A percentile compares a stretch with the other conserved stretches of the same genome.
These are phyloP conservation scores for Botrytis fragariae DNA, from an alignment of 2,329 filamentous ascomycete genomes.

Conservation along the genomic window DNA sequence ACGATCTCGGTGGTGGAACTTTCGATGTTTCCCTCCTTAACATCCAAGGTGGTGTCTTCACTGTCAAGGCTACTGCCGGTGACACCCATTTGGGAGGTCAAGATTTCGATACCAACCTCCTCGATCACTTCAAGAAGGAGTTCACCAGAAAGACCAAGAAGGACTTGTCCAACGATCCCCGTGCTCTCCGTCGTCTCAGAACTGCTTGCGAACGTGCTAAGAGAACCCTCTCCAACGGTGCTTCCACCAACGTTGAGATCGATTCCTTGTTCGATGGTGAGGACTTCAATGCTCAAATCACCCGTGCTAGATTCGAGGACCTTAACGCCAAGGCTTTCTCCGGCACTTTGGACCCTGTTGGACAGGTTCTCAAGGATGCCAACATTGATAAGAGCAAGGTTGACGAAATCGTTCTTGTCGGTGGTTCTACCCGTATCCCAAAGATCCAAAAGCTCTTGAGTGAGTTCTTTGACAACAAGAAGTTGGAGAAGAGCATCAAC, in stretches of 20 bases:
- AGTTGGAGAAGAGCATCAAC: constrained; percentile 99
- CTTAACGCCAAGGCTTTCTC: constrained; percentile 94
- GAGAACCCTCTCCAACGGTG: constrained; percentile 95
- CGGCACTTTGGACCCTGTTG: constrained; percentile 91
- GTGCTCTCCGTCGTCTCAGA: constrained; percentile 91
- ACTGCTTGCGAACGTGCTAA: constrained; percentile 99
- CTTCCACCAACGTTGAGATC: constrained; percentile 97
- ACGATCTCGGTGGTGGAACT: constrained; percentile 99
- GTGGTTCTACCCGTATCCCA: constrained; percentile 98
- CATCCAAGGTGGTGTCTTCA: constrained; percentile 99
- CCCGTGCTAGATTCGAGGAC: constrained; percentile 98
- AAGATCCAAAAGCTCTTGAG: constrained; percentile 98
- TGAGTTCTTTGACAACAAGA: constrained; percentile 99
- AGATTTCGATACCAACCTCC: constrained; percentile 93
- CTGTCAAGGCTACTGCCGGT: constrained; percentile 96
- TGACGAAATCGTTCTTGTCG: constrained; percentile 98
- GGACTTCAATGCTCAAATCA: constrained; percentile 96
- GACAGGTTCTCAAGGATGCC: constrained; percentile 95
- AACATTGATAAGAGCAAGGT: constrained; percentile 83
- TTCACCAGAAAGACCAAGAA: constrained; percentile 81
- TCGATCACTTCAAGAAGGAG: constrained; percentile 96
- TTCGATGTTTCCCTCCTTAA: constrained; percentile 99
- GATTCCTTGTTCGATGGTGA: constrained; percentile 98
- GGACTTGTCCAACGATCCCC: constrained; percentile 76
- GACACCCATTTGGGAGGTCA: constrained; percentile 95